A percentile compares a stretch with the other conserved stretches of the same genome.
Conservation (phyloP, 2,329 filamentous ascomycete species). For the Colletotrichum agaves region DNA sequence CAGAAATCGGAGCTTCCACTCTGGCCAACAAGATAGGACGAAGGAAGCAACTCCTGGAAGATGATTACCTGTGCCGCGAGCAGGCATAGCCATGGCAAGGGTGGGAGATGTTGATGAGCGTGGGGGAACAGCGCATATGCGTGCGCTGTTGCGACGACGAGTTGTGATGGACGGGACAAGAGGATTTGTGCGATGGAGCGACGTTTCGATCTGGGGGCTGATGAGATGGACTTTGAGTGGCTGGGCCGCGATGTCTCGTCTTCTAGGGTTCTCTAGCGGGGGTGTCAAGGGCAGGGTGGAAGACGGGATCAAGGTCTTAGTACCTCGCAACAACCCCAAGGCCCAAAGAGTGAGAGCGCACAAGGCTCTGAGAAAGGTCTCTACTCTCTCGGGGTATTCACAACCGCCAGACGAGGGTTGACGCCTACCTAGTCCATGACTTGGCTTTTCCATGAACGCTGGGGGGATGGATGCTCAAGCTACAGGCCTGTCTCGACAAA, state of each 20-base stretch:
- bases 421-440: conserved; percentile 2
- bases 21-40: conserved; percentile 3
- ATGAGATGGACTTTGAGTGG: conserved; percentile 27
- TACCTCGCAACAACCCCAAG: conserved; percentile 12
- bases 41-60: conserved; percentile 30
- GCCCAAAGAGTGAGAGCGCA: conserved; percentile 4
- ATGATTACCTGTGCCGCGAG: conserved; percentile 22
- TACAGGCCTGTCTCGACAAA: background rate
- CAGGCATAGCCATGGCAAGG: conserved; percentile 31
- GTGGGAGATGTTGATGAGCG: conserved; percentile 5
- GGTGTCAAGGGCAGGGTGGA: conserved; percentile 2
- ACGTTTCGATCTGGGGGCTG: conserved; percentile 14
- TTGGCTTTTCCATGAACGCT: background rate
- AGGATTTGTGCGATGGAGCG: conserved; percentile 16
- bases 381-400: conserved; percentile 24
- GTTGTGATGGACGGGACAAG: conserved; percentile 1
- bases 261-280: conserved; percentile 20
- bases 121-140: conserved; percentile 19
- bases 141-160: conserved; percentile 7
- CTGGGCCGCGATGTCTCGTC: conserved; percentile 21
- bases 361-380: conserved; percentile 9
- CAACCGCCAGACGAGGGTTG: conserved; percentile 24
- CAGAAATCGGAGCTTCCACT: conserved; percentile 3
- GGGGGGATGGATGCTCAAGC: background rate
- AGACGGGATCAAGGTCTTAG: conserved; percentile 16